A percentile compares a stretch with the other conserved stretches of the same genome.
These are phyloP conservation scores for Geotrichum cucujoidarum DNA, from an alignment of 1,139 yeast species.

Conservation along the genomic window DNA sequence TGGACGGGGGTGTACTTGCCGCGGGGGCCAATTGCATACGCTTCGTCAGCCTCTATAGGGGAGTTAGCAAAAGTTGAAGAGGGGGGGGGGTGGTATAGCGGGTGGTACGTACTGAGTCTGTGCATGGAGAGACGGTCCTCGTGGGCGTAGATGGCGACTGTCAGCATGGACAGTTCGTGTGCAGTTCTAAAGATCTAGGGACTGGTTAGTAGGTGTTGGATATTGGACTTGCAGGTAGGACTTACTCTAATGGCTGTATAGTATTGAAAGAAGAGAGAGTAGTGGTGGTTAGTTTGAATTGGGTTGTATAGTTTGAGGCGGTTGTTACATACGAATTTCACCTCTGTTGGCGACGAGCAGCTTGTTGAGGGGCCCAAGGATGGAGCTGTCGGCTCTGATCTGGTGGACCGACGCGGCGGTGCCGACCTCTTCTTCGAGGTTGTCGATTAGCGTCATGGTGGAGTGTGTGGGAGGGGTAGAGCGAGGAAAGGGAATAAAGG, in stretches of 20 bases:
- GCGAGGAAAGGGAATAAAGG: not conserved
- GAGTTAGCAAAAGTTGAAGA: not conserved
- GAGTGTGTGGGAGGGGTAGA: no score
- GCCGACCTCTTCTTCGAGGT: slow-evolving; percentile 18
- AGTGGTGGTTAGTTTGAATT: not conserved
- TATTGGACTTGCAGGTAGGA: not conserved
- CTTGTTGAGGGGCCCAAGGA: slow-evolving; percentile 41
- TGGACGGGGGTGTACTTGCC: slow-evolving; percentile 94
- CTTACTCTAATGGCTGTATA: slow-evolving; percentile 26
- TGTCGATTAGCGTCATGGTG: slow-evolving; percentile 7
- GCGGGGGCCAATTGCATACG: slow-evolving; percentile 75
- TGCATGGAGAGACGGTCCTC: slow-evolving; percentile 96
- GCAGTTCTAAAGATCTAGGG: slow-evolving; percentile 84
- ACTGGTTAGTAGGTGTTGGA: not conserved
- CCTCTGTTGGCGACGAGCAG: slow-evolving; percentile 87
- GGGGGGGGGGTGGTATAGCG: not conserved
- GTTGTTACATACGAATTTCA: slow-evolving; percentile 56
- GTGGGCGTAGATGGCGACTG: slow-evolving; percentile 95
- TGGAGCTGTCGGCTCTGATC: slow-evolving; percentile 39
- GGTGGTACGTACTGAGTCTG: slow-evolving; percentile 48
- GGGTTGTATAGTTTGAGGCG: not conserved
- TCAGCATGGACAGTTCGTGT: slow-evolving; percentile 94
- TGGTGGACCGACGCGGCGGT: slow-evolving; percentile 22
- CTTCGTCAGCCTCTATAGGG: slow-evolving; percentile 38
- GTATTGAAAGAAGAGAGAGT: slow-evolving; percentile 1